These are phyloP conservation scores for Xylaria grammica DNA, from an alignment of 495 filamentous ascomycete species.

Conservation along the genomic window DNA sequence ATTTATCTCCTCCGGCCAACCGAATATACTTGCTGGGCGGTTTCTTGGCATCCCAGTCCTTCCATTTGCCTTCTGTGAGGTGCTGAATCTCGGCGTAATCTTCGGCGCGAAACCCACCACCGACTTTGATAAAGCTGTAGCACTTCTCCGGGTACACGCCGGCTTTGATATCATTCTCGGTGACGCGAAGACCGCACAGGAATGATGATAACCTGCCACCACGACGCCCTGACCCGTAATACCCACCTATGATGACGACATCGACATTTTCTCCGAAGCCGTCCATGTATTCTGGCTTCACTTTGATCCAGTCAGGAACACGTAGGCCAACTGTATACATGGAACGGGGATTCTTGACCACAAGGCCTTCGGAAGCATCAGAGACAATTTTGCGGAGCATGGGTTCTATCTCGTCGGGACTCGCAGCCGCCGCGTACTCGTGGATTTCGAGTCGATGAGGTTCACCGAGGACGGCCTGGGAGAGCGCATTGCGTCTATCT, in stretches of 20 bases:
- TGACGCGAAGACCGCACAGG: constrained; percentile 81
- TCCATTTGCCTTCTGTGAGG: constrained; percentile 89
- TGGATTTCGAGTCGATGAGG: constrained; percentile 85
- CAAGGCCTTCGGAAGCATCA: constrained; percentile 87
- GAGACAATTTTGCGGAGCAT: constrained; percentile 81
- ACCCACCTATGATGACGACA: constrained; percentile 86
- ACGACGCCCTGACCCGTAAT: constrained; percentile 85
- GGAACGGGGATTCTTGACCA: constrained; percentile 91
- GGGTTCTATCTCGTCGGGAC: constrained; percentile 74
- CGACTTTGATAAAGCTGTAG: constrained; percentile 94
- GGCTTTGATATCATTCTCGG: constrained; percentile 65
- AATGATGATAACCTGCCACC: constrained; percentile 86
- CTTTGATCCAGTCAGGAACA: constrained; percentile 98
- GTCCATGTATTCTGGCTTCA: constrained; percentile 98
- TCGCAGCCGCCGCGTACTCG: constrained; percentile 68
- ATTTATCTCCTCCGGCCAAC: constrained; percentile 72
- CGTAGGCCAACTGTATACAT: constrained; percentile 87
- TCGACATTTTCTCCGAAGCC: constrained; percentile 95
- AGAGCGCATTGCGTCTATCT: constrained; percentile 79
- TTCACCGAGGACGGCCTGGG: constrained; percentile 66
- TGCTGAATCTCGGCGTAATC: constrained; percentile 85
- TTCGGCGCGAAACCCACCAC: constrained; percentile 84
- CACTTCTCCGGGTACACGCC: constrained; percentile 71
- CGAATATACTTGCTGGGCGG: constrained; percentile 84
- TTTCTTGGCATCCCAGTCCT: constrained; percentile 76